phyloP scores from a whole-genome alignment of 306 rosid genomes.

The Malus asiatica region DNA sequence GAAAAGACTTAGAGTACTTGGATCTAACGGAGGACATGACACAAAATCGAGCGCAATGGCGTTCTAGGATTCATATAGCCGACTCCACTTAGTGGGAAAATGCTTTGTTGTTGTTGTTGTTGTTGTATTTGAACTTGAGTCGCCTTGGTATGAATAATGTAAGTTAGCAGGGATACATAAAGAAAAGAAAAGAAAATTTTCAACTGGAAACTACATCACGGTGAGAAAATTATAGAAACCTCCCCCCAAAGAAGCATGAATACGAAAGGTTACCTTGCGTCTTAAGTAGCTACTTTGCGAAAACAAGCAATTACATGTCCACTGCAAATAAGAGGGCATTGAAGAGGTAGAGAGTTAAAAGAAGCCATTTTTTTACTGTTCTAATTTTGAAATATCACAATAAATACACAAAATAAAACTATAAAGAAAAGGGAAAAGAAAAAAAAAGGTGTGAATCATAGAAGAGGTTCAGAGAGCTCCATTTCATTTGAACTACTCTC shows the following conservation, averaged over 20 bases:
- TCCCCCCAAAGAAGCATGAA: not conserved
- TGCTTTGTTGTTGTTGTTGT: no score
- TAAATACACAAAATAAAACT: constrained; percentile 32
- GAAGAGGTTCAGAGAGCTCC: constrained; percentile 97
- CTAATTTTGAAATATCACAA: constrained; percentile 36
- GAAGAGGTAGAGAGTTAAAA: constrained; percentile 24
- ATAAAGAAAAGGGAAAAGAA: no score
- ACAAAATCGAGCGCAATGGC: no score
- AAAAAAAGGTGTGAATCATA: constrained; percentile 23
- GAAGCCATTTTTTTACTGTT: constrained; percentile 21
- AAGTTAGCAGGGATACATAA: not conserved
- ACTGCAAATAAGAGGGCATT: constrained; percentile 18
- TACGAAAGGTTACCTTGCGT: not conserved
- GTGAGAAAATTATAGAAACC: not conserved
- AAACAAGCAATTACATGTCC: constrained; percentile 13
- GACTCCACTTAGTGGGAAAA: no score
- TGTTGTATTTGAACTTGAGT: not conserved
- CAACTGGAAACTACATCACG: not conserved
- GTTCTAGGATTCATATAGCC: no score
- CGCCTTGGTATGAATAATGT: not conserved
- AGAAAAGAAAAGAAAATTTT: not conserved
- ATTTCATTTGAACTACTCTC: constrained; percentile 69
- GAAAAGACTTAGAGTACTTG: no score
- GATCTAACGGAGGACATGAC: no score
- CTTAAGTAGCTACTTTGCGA: constrained; percentile 6